phyloP scores from a whole-genome alignment of 495 filamentous ascomycete genomes.

The Aspergillus carlsbadensis region DNA sequence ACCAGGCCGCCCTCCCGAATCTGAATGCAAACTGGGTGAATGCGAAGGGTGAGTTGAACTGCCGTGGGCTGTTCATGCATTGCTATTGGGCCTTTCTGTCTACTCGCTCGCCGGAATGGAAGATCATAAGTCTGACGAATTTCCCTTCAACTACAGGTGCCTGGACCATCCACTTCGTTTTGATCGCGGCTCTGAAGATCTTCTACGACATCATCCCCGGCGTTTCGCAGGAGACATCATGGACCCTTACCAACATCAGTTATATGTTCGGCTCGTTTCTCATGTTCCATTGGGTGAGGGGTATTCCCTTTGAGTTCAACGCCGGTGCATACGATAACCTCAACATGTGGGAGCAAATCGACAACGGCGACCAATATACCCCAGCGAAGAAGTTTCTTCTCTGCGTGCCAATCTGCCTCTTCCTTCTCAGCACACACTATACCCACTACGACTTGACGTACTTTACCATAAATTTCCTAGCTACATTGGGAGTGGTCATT shows the following conservation, averaged over 20 bases:
- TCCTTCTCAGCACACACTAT: conserved; percentile 96
- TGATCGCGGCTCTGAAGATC: conserved; percentile 88
- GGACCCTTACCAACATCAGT: conserved; percentile 97
- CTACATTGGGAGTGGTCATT: conserved; percentile 86
- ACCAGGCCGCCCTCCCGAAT: conserved; percentile 92
- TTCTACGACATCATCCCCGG: conserved; percentile 93
- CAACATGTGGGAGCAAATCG: conserved; percentile 99
- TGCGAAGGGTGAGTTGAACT: conserved; percentile 77
- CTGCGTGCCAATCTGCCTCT: conserved; percentile 88
- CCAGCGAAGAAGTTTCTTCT: conserved; percentile 97
- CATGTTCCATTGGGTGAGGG: conserved; percentile 99
- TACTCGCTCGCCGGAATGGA: not conserved
- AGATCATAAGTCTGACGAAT: not conserved
- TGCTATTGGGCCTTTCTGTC: conserved; percentile 7
- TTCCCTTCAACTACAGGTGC: conserved; percentile 55
- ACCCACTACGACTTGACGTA: conserved; percentile 96
- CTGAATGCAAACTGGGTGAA: conserved; percentile 99
- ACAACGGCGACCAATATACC: conserved; percentile 98
- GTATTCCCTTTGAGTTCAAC: conserved; percentile 98
- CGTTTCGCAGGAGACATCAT: conserved; percentile 94
- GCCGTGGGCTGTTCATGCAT: conserved; percentile 5
- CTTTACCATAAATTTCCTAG: conserved; percentile 95
- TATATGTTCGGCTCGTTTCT: conserved; percentile 99
- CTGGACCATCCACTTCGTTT: conserved; percentile 93
- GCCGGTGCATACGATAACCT: conserved; percentile 98